Conservation (phyloP, 2,329 filamentous ascomycete genomes). For the Colletotrichum camelliae region DNA sequence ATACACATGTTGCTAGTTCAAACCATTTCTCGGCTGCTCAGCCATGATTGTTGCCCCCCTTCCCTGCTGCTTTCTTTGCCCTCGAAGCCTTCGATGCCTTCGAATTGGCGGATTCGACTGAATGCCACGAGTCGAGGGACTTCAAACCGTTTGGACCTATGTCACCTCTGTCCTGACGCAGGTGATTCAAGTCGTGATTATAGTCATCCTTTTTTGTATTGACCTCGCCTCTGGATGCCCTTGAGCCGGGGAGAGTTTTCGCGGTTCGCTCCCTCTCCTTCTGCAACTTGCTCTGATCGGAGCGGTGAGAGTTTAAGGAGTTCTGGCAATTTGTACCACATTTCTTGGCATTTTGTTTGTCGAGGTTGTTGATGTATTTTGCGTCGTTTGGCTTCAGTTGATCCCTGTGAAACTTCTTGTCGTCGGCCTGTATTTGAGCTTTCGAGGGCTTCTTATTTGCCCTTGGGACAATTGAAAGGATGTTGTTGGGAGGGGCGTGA, state of each 20-base stretch:
- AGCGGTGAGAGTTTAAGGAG: neutral
- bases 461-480: neutral
- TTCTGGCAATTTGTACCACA: neutral
- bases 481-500: neutral
- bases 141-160: neutral
- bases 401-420: neutral
- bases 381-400: neutral
- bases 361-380: neutral
- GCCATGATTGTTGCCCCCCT: neutral
- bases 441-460: neutral
- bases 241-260: neutral
- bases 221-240: neutral
- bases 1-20: neutral
- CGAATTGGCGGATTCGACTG: neutral
- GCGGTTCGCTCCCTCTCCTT: neutral
- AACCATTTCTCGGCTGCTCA: neutral
- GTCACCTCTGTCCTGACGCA: neutral
- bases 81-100: neutral
- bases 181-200: neutral
- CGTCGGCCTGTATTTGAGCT: neutral
- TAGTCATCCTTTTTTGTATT: neutral
- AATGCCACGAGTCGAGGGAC: neutral
- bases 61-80: neutral
- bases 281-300: neutral
- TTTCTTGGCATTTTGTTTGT: neutral